Base-by-base conservation (phyloP, 2,329 filamentous ascomycete genomes). In the Berkeleyomyces basicola region DNA sequence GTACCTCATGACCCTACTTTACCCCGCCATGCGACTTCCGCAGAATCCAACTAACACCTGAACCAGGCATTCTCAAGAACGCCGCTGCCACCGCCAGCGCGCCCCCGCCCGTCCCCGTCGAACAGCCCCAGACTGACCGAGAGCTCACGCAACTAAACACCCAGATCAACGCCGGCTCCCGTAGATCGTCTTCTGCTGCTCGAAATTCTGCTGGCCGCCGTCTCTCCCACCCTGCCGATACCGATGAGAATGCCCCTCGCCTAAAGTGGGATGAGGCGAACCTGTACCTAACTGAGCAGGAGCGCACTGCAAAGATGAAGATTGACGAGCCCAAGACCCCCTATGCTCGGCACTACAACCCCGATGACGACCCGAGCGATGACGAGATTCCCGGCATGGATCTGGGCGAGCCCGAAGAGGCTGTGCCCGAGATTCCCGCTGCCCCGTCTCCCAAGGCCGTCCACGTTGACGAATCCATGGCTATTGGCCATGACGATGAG, bases 231-330 rank as follows among this genome's bases (percentile, higher is more conserved):
- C 39, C 61, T 11, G 47, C 58, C 11, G 46, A 53, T 10, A 23
- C 46, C 11, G 63, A 65, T 42, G 63, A 65, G 31, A 61, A 58
- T 16, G 85, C 82, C 64, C 86, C 88, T 66, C 85, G 90, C 66
- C 79, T 99, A 68, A 96, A 96, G 76, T 99, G 93, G 93, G 93
- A 99, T 73, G 93, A 99, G 77, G 93, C 89, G 55, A 99, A 99
- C 71, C 81, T 99, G 40, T 99, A 96, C 75, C 81, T 99, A 61
- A 93, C 93, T 6, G 93, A 99, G 76, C 92, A 97, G 74, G 90
- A 97, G 74, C 91, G 88, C 74, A 90, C 85, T 65, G 86, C 87
- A 66, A 96, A 91, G 64, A 99, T 99, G 93, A 99, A 97, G 79
- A 99, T 99, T 67, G 88, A 90, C 68, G 93, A 99, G 77, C 93